Evolutionary conservation across 1,284 basidiomycete species (phyloP), one percentile per base, ranked within the genome.

Genomic region (Coniophora puteana): DNA sequence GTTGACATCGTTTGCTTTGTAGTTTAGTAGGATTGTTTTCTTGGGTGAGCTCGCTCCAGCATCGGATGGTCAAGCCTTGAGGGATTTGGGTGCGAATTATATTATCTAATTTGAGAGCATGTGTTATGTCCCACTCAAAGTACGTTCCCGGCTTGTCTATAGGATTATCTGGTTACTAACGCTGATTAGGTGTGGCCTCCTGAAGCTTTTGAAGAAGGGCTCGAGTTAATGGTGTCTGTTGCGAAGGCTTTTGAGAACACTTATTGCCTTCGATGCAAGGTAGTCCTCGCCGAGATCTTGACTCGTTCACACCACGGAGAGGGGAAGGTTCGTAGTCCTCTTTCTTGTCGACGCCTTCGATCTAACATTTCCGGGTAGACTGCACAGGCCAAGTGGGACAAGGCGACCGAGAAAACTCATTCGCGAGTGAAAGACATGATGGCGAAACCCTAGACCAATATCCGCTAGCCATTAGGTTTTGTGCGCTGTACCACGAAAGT

Each of bases 311-410:
- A 97, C 33, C 89, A 96, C 65, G 89, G 91, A 0, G 91, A 97
- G 28, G 89, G 88, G 44, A 91, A 93, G 72, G 89, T 88, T 46
- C 22, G 65, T 43, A 28, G 32, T 29, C 10, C 30, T 38, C 17
- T 21, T 36, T 12, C 25, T 3, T 21, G 38, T 10, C 23, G 33
- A 20, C 24, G 35, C 18, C 20, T 43, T n/a, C n/a, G 18, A 33
- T 20, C 16, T 45, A 26, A 46, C 22, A 20, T 12, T 20, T 12
- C 18, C 48, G 25, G 42, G 12, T 51, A 92, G 83, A 93, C 89
- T 20, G 94, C 93, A 0, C 93, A 95, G 59, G 94, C 92, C 1
- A 94, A 87, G 42, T 98, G 94, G 94, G 86, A 83, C 2, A 92
- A 91, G 58, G 93, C 93, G 0, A 86, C 95, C 34, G 86, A 93